Evolutionary conservation across 2,329 filamentous ascomycete species (phyloP).

Genomic region (Alternaria novae-zelandiae): DNA sequence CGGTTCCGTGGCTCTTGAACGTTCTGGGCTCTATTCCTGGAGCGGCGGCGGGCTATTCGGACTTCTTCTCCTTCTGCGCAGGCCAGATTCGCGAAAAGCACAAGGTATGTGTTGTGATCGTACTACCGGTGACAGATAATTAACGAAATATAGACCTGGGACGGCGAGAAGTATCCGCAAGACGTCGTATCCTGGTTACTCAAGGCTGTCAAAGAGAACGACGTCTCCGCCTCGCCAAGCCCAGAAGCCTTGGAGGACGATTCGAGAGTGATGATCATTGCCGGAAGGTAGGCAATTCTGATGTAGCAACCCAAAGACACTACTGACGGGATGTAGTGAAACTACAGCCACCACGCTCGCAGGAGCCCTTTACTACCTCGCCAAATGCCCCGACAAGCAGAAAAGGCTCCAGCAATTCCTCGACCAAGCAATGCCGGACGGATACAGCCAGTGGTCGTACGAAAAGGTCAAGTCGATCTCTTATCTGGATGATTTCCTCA

Average conservation of each 20-base stretch:
- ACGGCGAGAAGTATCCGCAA: slow-evolving; percentile 33
- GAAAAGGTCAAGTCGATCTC: slow-evolving; percentile 34
- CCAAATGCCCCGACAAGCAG: slow-evolving; percentile 36
- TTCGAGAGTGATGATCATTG: slow-evolving; percentile 42
- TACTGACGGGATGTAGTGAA: slow-evolving; percentile 33
- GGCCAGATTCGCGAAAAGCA: slow-evolving; percentile 42
- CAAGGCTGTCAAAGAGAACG: slow-evolving; percentile 48
- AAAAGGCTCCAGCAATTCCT: slow-evolving; percentile 41
- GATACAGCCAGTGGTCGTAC: slow-evolving; percentile 35
- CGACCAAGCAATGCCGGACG: slow-evolving; percentile 35
- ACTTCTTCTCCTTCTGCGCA: slow-evolving; percentile 41
- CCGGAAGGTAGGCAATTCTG: slow-evolving; percentile 30
- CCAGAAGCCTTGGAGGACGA: slow-evolving; percentile 43
- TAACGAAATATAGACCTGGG: slow-evolving; percentile 19
- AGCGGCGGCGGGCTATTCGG: slow-evolving; percentile 30
- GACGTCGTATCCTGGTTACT: slow-evolving; percentile 52
- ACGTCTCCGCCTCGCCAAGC: slow-evolving; percentile 43
- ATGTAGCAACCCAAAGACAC: neutral
- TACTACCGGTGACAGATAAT: neutral
- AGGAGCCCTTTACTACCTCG: slow-evolving; percentile 40
- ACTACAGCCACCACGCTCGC: slow-evolving; percentile 45
- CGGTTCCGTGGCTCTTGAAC: slow-evolving; percentile 48
- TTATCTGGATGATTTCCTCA: slow-evolving; percentile 43
- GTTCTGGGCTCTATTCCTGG: slow-evolving; percentile 41
- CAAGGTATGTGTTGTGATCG: slow-evolving; percentile 23